Base-by-base conservation (phyloP, 495 filamentous ascomycete genomes). In the Barbatosphaeria neglecta region DNA sequence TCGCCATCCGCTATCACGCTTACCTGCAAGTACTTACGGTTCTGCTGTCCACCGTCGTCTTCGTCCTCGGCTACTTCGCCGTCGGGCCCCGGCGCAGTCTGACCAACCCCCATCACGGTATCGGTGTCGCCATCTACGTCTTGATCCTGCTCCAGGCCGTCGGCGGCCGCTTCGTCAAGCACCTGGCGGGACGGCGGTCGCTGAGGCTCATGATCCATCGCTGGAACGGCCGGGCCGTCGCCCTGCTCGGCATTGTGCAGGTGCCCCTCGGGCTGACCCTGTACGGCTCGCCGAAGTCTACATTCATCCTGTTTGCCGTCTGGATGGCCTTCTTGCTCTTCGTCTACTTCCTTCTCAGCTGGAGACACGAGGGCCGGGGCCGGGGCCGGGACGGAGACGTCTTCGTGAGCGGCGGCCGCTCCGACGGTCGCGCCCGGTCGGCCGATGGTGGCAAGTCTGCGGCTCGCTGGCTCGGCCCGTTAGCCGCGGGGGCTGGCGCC, bases 81-180 rank as follows among this genome's bases (percentile, higher is more conserved):
- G 83, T 92, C 19, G 86, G 87, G 8, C 77, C 83, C 1, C 60
- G 67, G 41, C 74, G 90, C 49, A 87, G 80, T 56, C 70, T 96
- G 52, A 86, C 86, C 39, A 98, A 98, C 61, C 92, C 92, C 2
- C 92, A 98, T 68, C 86, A 89, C 67, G 89, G 88, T 47, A 96
- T 97, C 56, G 92, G 92, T 19, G 66, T 94, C 25, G 84, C 89
- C 31, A 81, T 98, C 47, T 97, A 92, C 63, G 82, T 86, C 23
- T 65, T 92, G 53, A 76, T 96, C 16, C 59, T 94, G 22, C 74
- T 89, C 19, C 93, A 96, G 57, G 74, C 81, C 7, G 50, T 96
- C 18, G 83, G 83, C 52, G 93, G 93, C 16, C 77, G 77, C 52
- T 70, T 85, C 31, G 72, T 93, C 31, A 77, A 77, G 54, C 75